A percentile compares a stretch with the other conserved stretches of the same genome.
These are phyloP conservation scores for Quercus bicolor DNA, from an alignment of 306 rosid genomes.

Conservation along the genomic window DNA sequence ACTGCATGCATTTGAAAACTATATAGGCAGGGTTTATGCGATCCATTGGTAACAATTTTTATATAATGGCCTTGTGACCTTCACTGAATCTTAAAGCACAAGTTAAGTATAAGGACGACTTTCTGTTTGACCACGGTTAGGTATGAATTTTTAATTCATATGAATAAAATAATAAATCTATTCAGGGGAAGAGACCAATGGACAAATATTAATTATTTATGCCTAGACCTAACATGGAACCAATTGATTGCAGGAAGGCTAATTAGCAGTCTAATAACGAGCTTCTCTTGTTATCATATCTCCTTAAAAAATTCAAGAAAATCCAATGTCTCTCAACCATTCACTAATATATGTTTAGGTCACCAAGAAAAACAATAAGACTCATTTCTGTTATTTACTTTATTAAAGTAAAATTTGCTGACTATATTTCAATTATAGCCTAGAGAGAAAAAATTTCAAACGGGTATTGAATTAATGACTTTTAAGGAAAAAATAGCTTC, in stretches of 20 bases:
- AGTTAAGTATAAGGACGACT: neutral
- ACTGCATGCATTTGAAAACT: neutral
- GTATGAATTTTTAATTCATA: neutral
- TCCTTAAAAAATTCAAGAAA: neutral
- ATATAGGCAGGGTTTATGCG: neutral
- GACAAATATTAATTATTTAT: neutral
- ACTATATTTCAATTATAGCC: neutral
- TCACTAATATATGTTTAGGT: neutral
- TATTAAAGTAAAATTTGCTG: neutral
- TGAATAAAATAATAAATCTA: neutral
- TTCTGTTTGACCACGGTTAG: neutral
- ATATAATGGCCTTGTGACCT: neutral
- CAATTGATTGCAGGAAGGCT: neutral
- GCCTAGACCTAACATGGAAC: neutral
- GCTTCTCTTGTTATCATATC: neutral
- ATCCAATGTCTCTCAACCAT: neutral
- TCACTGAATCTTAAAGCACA: neutral
- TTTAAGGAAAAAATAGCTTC: neutral
- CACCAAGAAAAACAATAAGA: neutral
- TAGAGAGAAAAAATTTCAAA: neutral
- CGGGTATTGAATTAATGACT: neutral
- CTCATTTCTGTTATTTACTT: neutral
- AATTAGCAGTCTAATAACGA: constrained; percentile 5
- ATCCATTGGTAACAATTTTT: neutral
- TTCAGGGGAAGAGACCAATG: constrained; percentile 7